phyloP scores from a whole-genome alignment of 345 rosid species.

The Eucalyptus pauciflora region DNA sequence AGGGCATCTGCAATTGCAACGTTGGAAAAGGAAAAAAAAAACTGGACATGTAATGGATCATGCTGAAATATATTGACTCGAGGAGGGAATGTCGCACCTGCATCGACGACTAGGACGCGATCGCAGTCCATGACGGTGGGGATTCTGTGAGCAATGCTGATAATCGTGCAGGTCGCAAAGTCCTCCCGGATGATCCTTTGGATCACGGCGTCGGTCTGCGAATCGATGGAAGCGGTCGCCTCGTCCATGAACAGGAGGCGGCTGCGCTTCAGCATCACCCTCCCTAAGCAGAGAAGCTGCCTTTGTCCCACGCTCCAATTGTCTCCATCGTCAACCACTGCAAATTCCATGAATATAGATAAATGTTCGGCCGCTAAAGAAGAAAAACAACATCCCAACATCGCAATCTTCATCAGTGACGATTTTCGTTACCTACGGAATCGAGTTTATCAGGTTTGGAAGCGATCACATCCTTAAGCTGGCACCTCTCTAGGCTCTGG shows the following conservation, averaged over 20 bases:
- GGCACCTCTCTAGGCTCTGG: constrained; percentile 88
- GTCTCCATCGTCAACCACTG: constrained; percentile 90
- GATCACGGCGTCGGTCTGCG: constrained; percentile 78
- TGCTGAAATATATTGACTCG: not conserved
- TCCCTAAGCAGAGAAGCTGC: constrained; percentile 84
- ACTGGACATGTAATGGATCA: not conserved
- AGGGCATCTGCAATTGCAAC: not conserved
- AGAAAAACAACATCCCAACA: not conserved
- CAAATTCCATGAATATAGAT: not conserved
- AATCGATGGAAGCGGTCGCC: constrained; percentile 96
- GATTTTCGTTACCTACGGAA: constrained; percentile 36
- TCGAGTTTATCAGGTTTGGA: constrained; percentile 76
- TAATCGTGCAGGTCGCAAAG: constrained; percentile 67
- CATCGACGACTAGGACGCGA: constrained; percentile 76
- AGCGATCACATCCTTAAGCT: constrained; percentile 67
- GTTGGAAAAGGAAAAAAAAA: not conserved
- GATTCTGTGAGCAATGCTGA: constrained; percentile 96
- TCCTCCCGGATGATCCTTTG: constrained; percentile 90
- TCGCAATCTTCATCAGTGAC: not conserved
- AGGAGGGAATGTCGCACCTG: constrained; percentile 19
- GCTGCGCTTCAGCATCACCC: constrained; percentile 84
- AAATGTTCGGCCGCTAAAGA: not conserved
- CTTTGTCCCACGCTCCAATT: constrained; percentile 99
- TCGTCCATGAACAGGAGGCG: constrained; percentile 81
- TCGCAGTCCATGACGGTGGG: constrained; percentile 98